Evolutionary conservation across 768 basidiomycete genomes (phyloP), one percentile per base, ranked within the genome.

Genomic region (Suillus decipiens): DNA sequence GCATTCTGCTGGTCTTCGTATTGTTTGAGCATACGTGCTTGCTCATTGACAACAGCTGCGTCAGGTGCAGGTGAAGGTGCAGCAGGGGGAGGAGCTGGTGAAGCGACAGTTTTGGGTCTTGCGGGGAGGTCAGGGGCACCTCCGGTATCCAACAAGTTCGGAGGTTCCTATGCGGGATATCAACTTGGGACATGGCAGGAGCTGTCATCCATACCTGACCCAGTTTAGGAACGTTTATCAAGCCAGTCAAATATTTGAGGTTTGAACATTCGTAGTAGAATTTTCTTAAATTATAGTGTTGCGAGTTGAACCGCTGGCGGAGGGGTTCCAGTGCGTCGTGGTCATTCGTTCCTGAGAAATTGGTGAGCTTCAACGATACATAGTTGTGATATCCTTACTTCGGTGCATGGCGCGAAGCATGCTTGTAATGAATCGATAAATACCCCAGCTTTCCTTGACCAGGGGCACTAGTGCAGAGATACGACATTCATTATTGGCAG

Each of bases 251-350:
- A 76, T 97, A 99, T 75, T 97, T 98, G 68, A 99, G 85, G 78
- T 99, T 99, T 11, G 95, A 97, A 74, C 97, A 99, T 74, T 99
- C 97, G 74, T 99, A 99, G 80, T 99, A 99, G 79, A 97, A 99
- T 75, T 96, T 95, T 66, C 97, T 89, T 11, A 99, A 84, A 66
- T 87, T 90, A 71, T 95, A 89, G 71, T 99, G 97, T 71, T 99
- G 97, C 28, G 92, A 84, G 63, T 86, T 88, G 77, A 90, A 99
- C 37, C 97, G 88, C 72, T 92, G 85, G 51, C 89, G 85, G 22
- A 99, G 80, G 2, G 95, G 96, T 71, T 95, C 93, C 66, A 99
- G 78, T 2, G 89, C 95, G 50, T 99, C 97, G 43, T 83, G 80
- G 64, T 93, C 92, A 69, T 92, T 93, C 33, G 95, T 96, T 69